A percentile compares a stretch with the other conserved stretches of the same genome.
Evolutionary conservation across 2,329 filamentous ascomycete genomes (phyloP).

Genomic region (Alternaria sp.): DNA sequence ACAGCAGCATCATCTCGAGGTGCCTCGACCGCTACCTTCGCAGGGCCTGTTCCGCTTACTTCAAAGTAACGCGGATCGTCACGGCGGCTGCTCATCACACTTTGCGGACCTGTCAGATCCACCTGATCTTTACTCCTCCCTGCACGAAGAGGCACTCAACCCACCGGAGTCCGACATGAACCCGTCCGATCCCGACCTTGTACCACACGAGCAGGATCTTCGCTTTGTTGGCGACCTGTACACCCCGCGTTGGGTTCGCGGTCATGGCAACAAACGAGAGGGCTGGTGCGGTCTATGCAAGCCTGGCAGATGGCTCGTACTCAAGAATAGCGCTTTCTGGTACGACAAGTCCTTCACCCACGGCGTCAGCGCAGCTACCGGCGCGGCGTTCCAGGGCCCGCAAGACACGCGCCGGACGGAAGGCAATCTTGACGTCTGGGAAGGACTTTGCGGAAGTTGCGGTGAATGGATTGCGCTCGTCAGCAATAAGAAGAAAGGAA

Average conservation of each 20-base stretch:
- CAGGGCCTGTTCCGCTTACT: conserved; percentile 76
- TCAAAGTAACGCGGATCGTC: conserved; percentile 75
- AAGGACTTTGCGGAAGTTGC: conserved; percentile 78
- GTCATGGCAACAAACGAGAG: conserved; percentile 85
- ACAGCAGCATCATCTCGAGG: conserved; percentile 59
- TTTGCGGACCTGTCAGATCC: conserved; percentile 77
- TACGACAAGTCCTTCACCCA: conserved; percentile 92
- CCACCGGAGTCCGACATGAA: conserved; percentile 84
- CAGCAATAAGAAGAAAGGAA: conserved; percentile 90
- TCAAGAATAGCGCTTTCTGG: conserved; percentile 93
- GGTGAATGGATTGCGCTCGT: conserved; percentile 82
- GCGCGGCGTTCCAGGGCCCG: conserved; percentile 78
- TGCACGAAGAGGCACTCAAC: conserved; percentile 74
- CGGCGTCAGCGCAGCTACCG: conserved; percentile 82
- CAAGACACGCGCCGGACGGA: conserved; percentile 77
- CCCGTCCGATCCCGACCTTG: conserved; percentile 74
- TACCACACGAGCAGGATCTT: conserved; percentile 75
- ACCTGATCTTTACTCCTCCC: conserved; percentile 76
- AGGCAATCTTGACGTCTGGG: conserved; percentile 81
- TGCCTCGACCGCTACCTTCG: conserved; percentile 66
- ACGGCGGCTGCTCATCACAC: conserved; percentile 66
- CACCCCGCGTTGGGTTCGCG: conserved; percentile 82
- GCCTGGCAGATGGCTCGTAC: conserved; percentile 80
- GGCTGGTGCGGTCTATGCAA: conserved; percentile 92
- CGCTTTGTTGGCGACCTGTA: conserved; percentile 83